A percentile compares a stretch with the other conserved stretches of the same genome.
phyloP scores from a whole-genome alignment of 1,284 basidiomycete genomes.

The Irpex sp. region DNA sequence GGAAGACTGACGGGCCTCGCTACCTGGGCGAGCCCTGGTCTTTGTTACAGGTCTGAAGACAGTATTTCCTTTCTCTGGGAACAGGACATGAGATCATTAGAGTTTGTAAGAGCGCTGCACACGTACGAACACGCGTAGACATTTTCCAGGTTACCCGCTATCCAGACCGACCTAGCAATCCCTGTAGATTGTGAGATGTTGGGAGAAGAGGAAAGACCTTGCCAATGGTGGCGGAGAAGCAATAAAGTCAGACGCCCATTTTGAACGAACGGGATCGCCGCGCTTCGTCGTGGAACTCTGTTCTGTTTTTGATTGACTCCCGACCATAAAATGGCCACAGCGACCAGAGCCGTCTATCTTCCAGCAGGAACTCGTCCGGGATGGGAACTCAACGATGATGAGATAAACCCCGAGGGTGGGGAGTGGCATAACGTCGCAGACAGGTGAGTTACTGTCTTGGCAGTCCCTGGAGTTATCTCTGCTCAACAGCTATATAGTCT shows the following conservation, averaged over 20 bases:
- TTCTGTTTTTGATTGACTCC: constrained; percentile 7
- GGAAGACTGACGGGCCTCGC: constrained; percentile 37
- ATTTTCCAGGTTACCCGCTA: constrained; percentile 29
- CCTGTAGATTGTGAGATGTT: neutral
- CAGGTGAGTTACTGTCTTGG: constrained; percentile 43
- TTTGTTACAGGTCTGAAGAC: constrained; percentile 66
- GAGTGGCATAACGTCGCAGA: constrained; percentile 46
- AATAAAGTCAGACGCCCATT: neutral
- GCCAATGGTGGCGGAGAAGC: neutral
- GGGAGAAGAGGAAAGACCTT: neutral
- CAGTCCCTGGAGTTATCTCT: neutral
- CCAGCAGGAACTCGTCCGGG: constrained; percentile 51
- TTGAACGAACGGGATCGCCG: neutral
- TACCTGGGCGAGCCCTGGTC: constrained; percentile 38
- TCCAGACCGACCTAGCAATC: too few relatives aligned
- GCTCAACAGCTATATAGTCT: constrained; percentile 24
- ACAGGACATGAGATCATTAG: neutral
- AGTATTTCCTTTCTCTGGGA: constrained; percentile 65
- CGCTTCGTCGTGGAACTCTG: neutral
- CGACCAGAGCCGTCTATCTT: constrained; percentile 34
- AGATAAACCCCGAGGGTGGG: constrained; percentile 26
- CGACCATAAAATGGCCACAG: neutral
- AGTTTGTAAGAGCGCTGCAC: neutral
- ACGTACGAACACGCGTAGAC: constrained; percentile 78
- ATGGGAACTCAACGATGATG: constrained; percentile 50